Evolutionary conservation across 2,329 filamentous ascomycete genomes (phyloP), one percentile per base, ranked within the genome.

Genomic region (Trichophyton simii): DNA sequence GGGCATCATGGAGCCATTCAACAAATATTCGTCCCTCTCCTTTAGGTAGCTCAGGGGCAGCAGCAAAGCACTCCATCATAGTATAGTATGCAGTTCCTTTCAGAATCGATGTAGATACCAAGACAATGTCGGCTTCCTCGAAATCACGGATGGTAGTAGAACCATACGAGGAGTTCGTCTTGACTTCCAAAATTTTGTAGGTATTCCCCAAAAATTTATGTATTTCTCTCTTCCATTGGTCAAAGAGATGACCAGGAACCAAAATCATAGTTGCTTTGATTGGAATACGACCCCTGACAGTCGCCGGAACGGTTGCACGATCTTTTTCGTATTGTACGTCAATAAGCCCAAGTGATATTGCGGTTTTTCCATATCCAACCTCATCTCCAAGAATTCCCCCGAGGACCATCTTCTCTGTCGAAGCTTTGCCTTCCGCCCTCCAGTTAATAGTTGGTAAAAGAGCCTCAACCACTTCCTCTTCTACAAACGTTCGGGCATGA

Each of bases 341-440:
- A 34, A 86, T 78, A 7, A 87, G 70, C 0, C 77, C 83, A 11
- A 87, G 74, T 1, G 79, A 79, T 0, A 81, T 79, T 1, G 83
- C 79, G 0, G 85, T 88, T 67, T 88, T 88, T 0, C 86, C 86
- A 67, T 85, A 87, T 0, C 83, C 84, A 38, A 86, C 83, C 52
- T 82, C 77, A 66, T 87, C 83, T 1, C 84, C 84, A 38, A 87
- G 74, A 18, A 87, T 76, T 3, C 85, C 85, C 11, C 85, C 85
- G 18, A 77, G 78, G 46, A 85, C 64, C 9, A 63, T 60, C 41
- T 67, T 69, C 64, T 36, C 63, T 41, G 59, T 75, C 57, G n/a
- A 69, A 25, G 41, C 74, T 68, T 62, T 77, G 66, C n/a, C 83
- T 68, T 86, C 84, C 1, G 78, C 77, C 62, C 81, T 78, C 81